A percentile compares a stretch with the other conserved stretches of the same genome.
phyloP scores from a whole-genome alignment of 352 stramenopile species.

The Pythium dissimile region DNA sequence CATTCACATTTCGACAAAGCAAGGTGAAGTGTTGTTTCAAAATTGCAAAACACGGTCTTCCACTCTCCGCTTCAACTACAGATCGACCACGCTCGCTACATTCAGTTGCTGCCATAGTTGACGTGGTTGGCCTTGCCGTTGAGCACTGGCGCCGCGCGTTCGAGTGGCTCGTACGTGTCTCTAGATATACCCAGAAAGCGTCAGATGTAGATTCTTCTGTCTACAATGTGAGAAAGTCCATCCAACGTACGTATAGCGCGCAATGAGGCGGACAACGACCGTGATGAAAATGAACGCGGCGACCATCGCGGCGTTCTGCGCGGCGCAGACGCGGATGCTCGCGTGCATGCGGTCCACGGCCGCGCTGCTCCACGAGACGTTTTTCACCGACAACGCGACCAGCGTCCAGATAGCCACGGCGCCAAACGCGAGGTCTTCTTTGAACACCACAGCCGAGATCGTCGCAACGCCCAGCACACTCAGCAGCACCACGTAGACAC shows the following conservation, averaged over 20 bases:
- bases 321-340: slow-evolving; percentile 57
- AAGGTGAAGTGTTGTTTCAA: neutral
- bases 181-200: neutral
- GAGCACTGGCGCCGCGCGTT: slow-evolving; percentile 17
- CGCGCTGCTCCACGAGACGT: slow-evolving; percentile 33
- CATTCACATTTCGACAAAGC: neutral
- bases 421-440: slow-evolving; percentile 54
- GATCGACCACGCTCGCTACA: too few species aligned
- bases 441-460: slow-evolving; percentile 57
- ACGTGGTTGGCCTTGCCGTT: slow-evolving; percentile 19
- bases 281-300: slow-evolving; percentile 62
- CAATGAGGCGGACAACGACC: slow-evolving; percentile 19
- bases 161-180: slow-evolving; percentile 6
- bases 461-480: slow-evolving; percentile 51
- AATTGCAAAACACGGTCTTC: neutral
- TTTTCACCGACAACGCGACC: slow-evolving; percentile 49
- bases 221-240: too few species aligned
- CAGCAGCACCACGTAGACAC: slow-evolving; percentile 53
- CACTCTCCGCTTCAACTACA: neutral
- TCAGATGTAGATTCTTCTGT: neutral
- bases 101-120: slow-evolving; percentile 19
- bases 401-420: slow-evolving; percentile 68
- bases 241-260: slow-evolving; percentile 11
- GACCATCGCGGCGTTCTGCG: slow-evolving; percentile 54
- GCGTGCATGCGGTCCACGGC: slow-evolving; percentile 44